Conservation (phyloP, 1,284 basidiomycete species). For the Cutaneotrichosporon cutaneum region DNA sequence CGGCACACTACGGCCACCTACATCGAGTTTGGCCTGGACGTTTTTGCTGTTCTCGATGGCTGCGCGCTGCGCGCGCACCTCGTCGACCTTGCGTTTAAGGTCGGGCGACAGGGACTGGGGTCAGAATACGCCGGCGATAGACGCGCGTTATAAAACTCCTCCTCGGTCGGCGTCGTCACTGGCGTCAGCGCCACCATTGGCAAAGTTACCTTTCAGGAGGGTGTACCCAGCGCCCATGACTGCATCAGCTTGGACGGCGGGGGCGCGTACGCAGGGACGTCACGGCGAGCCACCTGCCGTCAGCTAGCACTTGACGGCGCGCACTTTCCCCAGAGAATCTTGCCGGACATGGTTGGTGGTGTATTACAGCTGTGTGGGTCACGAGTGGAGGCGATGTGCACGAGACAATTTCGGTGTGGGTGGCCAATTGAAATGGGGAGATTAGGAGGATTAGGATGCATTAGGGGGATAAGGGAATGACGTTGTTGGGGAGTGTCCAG, state of each 20-base stretch:
- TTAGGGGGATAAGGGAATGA: too few species aligned
- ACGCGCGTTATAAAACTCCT: slow-evolving; percentile 49
- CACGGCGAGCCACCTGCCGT: slow-evolving; percentile 34
- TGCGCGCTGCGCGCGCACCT: slow-evolving; percentile 35
- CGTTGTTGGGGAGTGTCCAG: too few species aligned
- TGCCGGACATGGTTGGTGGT: slow-evolving; percentile 23
- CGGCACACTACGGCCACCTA: slow-evolving; percentile 3
- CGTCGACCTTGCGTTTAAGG: slow-evolving; percentile 48
- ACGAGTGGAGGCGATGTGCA: neutral
- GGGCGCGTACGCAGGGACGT: slow-evolving; percentile 31
- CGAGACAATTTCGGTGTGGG: neutral
- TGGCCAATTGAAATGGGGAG: neutral
- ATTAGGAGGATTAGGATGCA: neutral
- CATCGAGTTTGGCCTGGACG: slow-evolving; percentile 21
- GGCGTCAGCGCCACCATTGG: neutral
- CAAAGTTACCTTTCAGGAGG: slow-evolving; percentile 13
- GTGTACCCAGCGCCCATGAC: slow-evolving; percentile 21
- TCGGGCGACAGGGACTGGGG: slow-evolving; percentile 45
- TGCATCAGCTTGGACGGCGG: slow-evolving; percentile 10
- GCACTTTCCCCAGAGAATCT: slow-evolving; percentile 39
- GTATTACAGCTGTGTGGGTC: neutral
- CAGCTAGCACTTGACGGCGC: neutral
- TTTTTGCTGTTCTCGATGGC: slow-evolving; percentile 19
- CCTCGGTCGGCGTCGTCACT: slow-evolving; percentile 45
- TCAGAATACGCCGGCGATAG: neutral